A percentile compares a stretch with the other conserved stretches of the same genome.
Evolutionary conservation across 208 protist genomes (phyloP).

Genomic region (Blastocrithidia nonstop): DNA sequence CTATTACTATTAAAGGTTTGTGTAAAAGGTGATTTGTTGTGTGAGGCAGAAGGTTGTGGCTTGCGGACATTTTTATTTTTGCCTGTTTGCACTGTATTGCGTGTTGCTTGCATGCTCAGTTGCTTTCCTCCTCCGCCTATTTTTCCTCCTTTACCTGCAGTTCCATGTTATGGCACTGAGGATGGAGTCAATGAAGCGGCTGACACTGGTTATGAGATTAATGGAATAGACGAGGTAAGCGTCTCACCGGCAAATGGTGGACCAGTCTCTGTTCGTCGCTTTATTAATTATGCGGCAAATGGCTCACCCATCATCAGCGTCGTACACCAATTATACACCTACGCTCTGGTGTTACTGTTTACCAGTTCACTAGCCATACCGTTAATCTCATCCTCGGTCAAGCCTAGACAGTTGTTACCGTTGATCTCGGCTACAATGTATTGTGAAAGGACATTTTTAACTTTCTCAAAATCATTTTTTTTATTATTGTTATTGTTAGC

Average conservation of each 20-base stretch:
- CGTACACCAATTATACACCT: constrained; percentile 60
- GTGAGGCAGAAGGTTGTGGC: too few relatives aligned
- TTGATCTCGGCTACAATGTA: constrained; percentile 53
- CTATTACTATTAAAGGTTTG: constrained; percentile 9
- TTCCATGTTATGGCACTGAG: too few relatives aligned
- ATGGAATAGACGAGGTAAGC: neutral
- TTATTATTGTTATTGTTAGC: neutral
- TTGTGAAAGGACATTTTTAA: too few relatives aligned
- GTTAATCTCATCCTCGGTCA: constrained; percentile 49
- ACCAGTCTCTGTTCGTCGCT: constrained; percentile 26
- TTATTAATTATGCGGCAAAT: constrained; percentile 50
- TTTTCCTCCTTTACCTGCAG: too few relatives aligned
- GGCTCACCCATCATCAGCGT: constrained; percentile 63
- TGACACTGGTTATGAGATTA: too few relatives aligned
- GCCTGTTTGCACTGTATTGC: constrained; percentile 8
- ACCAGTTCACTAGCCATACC: constrained; percentile 47
- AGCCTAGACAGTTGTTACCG: constrained; percentile 53
- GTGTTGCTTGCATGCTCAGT: too few relatives aligned
- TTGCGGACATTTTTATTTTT: too few relatives aligned
- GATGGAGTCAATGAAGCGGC: too few relatives aligned
- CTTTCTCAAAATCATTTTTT: too few relatives aligned
- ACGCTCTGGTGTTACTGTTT: constrained; percentile 20
- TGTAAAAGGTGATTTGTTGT: too few relatives aligned
- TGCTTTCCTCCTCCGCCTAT: too few relatives aligned
- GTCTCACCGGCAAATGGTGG: constrained; percentile 46